Base-by-base conservation (phyloP, 805 yeast genomes). In the Candida quercuum region DNA sequence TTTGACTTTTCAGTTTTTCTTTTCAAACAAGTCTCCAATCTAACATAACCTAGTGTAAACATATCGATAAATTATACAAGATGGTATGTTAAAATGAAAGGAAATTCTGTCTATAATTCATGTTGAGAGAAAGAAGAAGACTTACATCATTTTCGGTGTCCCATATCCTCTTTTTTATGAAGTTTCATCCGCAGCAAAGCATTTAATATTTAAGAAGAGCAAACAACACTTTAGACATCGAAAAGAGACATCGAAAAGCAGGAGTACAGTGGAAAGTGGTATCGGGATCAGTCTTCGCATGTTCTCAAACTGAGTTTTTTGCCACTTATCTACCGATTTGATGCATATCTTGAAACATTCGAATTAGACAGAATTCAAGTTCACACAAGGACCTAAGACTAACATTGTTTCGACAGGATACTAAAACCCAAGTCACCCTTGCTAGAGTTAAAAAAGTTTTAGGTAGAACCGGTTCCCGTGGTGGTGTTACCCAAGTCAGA, bases 401-500 rank as follows among this genome's bases (percentile, higher is more conserved):
- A 32, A 37, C 40, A 37, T n/a, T 6, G 10, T 14, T 28, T 14
- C 3, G 10, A 36, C 39, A 53, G 59, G 59, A 54, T 47, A 46
- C 59, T 32, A 54, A 54, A 49, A 54, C 71, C 64, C 67, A 81
- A 74, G 97, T 91, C 66, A 93, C 96, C 78, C 86, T 91, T 74
- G 99, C 98, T 71, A 91, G 91, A 81, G 99, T 91, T 69, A 87
- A 87, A 76, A 93, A 91, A 80, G 98, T 91, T 72, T 81, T 91
- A 74, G 98, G 98, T 72, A 91, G 99, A 78, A 91, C 99, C 83
- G 99, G 99, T 71, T 91, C 99, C 71, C 91, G 98, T 78, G 98
- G 98, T 85, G 96, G 96, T 80, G 96, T 86, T 73, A 86, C 95
- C 75, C 96, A 86, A 75, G 96, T 87, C 74, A 86, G 96, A 74